Conservation (phyloP, 768 basidiomycete genomes). For the Mycena belliarum region DNA sequence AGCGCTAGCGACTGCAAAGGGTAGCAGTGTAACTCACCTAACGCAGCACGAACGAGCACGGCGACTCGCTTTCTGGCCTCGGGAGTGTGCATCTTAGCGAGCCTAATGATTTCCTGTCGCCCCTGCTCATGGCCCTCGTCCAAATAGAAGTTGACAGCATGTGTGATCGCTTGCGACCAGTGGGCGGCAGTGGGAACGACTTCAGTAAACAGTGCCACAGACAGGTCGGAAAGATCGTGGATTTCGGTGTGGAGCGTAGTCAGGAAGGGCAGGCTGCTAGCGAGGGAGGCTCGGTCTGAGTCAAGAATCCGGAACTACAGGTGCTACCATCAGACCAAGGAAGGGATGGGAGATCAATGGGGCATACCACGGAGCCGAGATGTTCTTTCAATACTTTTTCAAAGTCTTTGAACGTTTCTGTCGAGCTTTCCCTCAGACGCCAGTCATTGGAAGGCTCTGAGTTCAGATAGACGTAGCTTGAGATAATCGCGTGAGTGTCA, state of each 20-base stretch:
- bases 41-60: conserved; percentile 47
- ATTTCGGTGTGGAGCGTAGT: conserved; percentile 28
- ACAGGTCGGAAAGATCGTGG: conserved; percentile 35
- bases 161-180: conserved; percentile 56
- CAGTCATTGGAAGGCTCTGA: conserved; percentile 48
- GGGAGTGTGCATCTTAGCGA: conserved; percentile 30
- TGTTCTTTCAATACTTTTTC: conserved; percentile 31
- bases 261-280: conserved; percentile 33
- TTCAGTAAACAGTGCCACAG: conserved; percentile 52
- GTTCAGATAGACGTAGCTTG: conserved; percentile 49
- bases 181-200: conserved; percentile 55
- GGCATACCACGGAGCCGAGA: conserved; percentile 29
- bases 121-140: conserved; percentile 35
- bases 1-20: not conserved
- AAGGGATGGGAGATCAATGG: not conserved
- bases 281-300: conserved; percentile 4
- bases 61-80: conserved; percentile 35
- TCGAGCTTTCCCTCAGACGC: conserved; percentile 44
- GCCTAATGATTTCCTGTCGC: conserved; percentile 40
- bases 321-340: not conserved
- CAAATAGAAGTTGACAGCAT: conserved; percentile 64
- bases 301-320: conserved; percentile 11
- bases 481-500: not conserved
- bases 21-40: conserved; percentile 34
- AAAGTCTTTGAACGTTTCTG: conserved; percentile 31